Evolutionary conservation across 495 filamentous ascomycete genomes (phyloP), one percentile per base, ranked within the genome.

Genomic region (Aspergillus wentii): DNA sequence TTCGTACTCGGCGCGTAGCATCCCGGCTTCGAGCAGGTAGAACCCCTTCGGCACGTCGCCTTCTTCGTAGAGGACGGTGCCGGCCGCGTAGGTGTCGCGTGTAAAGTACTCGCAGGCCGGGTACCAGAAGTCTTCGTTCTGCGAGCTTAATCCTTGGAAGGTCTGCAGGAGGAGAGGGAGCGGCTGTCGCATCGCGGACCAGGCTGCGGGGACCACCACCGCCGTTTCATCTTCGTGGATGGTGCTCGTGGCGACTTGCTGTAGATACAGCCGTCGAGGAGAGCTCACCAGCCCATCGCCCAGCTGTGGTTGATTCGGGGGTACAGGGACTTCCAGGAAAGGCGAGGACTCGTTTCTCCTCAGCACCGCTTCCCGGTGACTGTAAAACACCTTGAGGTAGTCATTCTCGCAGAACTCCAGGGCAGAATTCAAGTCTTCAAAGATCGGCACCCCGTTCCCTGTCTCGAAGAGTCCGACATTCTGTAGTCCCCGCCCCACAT

Each of bases 351-450:
- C 28, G 23, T 45, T 48, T 2, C 61, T 53, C 5, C 64, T 61
- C 10, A 64, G 17, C 8, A 69, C 38, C 5, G 61, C 61, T 44
- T 68, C 61, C 23, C 71, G 68, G 35, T 64, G 66, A 29, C 45
- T 75, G 54, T 92, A 94, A 42, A 94, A 85, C 0, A 83, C 81
- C 44, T 89, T 86, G 9, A 98, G 72, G 17, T 95, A 86, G 40
- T 95, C 85, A 49, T 98, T 98, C 60, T 98, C 92, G 61, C 91
- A 95, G 51, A 76, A 84, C 51, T 98, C 94, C 2, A 98, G 72
- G 0, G 89, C 92, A 3, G 83, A 85, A 61, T 98, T 98, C 30
- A 98, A 75, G 44, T 94, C 85, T 39, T 85, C 85, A 41, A 94
- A 90, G 13, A 94, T 77, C 40, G 78, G 75, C 17, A 88, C 82